Evolutionary conservation across 73 alveolate genomes (phyloP).

Genomic region (Paramecium primaurelia): DNA sequence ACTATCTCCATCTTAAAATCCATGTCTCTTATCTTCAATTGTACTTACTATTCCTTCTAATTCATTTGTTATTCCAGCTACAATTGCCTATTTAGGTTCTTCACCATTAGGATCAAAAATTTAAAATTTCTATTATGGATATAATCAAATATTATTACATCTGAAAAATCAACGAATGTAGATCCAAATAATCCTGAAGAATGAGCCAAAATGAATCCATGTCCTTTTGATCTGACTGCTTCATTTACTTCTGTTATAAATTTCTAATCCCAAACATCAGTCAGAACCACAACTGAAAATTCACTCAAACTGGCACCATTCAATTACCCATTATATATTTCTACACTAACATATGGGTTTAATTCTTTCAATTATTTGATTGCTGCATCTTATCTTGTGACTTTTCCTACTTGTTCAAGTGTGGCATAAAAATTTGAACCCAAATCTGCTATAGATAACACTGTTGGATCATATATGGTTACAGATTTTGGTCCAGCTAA

Average conservation of each 20-base stretch:
- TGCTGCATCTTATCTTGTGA: constrained; percentile 92
- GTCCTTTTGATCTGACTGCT: constrained; percentile 74
- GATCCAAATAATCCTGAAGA: constrained; percentile 88
- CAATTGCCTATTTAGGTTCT: constrained; percentile 92
- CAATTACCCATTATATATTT: constrained; percentile 70
- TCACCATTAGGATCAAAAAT: constrained; percentile 94
- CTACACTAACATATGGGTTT: constrained; percentile 94
- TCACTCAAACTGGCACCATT: constrained; percentile 49
- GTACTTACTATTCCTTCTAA: constrained; percentile 83
- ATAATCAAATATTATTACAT: constrained; percentile 50
- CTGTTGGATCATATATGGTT: constrained; percentile 81
- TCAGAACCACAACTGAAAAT: constrained; percentile 81
- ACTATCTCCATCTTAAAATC: constrained; percentile 93
- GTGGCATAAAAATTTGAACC: constrained; percentile 94
- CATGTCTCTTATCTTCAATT: constrained; percentile 93
- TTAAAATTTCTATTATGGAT: not conserved
- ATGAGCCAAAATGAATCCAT: constrained; percentile 83
- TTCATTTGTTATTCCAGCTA: constrained; percentile 77
- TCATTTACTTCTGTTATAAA: constrained; percentile 75
- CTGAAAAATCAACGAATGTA: constrained; percentile 96
- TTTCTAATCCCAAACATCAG: constrained; percentile 83
- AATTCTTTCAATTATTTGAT: constrained; percentile 86
- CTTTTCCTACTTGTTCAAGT: constrained; percentile 87
- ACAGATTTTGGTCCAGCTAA: constrained; percentile 97
- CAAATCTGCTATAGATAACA: constrained; percentile 79